Evolutionary conservation across 495 filamentous ascomycete species (phyloP).

Genomic region (Penicillium steckii): DNA sequence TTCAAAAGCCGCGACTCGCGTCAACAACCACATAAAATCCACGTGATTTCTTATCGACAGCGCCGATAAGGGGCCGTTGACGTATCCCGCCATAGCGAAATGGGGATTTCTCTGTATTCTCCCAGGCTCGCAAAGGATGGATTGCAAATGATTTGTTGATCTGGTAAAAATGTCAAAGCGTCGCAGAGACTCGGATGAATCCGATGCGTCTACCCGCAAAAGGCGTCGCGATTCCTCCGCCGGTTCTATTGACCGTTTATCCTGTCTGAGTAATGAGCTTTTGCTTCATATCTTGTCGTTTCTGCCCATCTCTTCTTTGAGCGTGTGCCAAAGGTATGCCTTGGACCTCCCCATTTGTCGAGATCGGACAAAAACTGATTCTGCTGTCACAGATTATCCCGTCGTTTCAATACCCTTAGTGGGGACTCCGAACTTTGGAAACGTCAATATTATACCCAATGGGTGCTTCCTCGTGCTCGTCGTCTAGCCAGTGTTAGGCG

Average conservation of each 20-base stretch:
- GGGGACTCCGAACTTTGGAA: constrained; percentile 92
- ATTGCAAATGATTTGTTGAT: neutral
- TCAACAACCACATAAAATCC: neutral
- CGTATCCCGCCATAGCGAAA: constrained; percentile 6
- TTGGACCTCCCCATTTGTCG: neutral
- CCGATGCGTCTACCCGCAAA: constrained; percentile 28
- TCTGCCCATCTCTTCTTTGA: constrained; percentile 65
- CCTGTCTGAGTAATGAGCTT: constrained; percentile 81
- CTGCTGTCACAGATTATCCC: constrained; percentile 60
- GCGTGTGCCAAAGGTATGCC: constrained; percentile 63
- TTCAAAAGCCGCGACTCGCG: constrained; percentile 10
- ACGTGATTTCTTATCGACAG: constrained; percentile 13
- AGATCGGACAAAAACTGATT: constrained; percentile 1
- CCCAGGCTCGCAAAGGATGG: neutral
- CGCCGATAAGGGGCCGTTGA: constrained; percentile 18
- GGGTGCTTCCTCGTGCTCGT: constrained; percentile 79
- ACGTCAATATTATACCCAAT: constrained; percentile 80
- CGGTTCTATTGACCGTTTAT: constrained; percentile 42
- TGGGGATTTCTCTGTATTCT: constrained; percentile 3
- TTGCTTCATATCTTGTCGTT: constrained; percentile 81
- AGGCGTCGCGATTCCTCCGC: constrained; percentile 31
- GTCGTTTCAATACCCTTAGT: constrained; percentile 69
- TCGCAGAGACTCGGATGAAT: constrained; percentile 19
- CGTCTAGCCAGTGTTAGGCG: constrained; percentile 69
- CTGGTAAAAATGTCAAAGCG: constrained; percentile 47